Percentiles rank a stretch among this genome's conserved stretches.
Conservation (phyloP, 169 alveolate genomes). For the Eimeria praecox region DNA sequence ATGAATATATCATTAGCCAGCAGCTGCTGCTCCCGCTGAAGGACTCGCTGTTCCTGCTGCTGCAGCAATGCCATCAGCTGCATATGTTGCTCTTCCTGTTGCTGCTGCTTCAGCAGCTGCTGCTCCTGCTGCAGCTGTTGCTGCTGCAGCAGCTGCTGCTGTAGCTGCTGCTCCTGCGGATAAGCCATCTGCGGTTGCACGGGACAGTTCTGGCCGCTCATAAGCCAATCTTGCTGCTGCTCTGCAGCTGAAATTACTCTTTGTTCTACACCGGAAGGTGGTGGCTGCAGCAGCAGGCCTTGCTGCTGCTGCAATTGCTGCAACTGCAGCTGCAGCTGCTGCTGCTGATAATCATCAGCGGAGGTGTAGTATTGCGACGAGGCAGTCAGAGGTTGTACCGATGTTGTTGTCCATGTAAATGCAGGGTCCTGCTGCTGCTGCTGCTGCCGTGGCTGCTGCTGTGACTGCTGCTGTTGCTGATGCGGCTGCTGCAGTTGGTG, state of each 20-base stretch:
- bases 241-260: background rate
- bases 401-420: background rate
- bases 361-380: background rate
- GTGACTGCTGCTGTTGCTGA: conserved; percentile 56
- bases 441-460: conserved; percentile 20
- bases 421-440: conserved; percentile 48
- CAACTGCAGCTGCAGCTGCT: conserved; percentile 24
- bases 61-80: conserved; percentile 66
- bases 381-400: background rate
- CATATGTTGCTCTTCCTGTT: conserved; percentile 12
- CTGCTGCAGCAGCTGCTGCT: conserved; percentile 14
- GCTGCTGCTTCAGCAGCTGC: conserved; percentile 32
- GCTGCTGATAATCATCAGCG: background rate
- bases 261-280: background rate
- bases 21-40: conserved; percentile 58
- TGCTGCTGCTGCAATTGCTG: background rate
- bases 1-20: background rate
- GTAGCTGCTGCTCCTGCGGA: background rate
- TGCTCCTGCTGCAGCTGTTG: conserved; percentile 36
- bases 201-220: background rate
- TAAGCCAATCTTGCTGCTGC: conserved; percentile 23
- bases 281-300: conserved; percentile 27
- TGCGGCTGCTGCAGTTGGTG: conserved; percentile 42
- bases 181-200: conserved; percentile 10
- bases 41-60: conserved; percentile 61